Base-by-base conservation (phyloP, 1,284 basidiomycete genomes). In the Vanrija pseudolonga region DNA sequence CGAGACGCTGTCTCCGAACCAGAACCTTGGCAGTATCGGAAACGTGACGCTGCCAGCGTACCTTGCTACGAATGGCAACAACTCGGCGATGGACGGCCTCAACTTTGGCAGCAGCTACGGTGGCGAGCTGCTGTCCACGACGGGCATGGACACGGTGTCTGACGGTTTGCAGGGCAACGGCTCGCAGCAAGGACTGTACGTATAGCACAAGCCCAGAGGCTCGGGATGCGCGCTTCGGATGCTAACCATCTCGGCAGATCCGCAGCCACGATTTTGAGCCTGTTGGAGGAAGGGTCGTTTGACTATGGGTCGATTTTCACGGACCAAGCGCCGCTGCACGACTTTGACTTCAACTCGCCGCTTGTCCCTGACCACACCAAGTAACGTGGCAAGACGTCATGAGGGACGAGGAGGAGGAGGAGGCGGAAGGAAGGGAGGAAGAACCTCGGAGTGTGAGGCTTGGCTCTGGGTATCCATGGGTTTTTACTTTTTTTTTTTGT, bases 211-310 rank as follows among this genome's bases (percentile, higher is more conserved):
- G n/a, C n/a, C n/a, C n/a, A 24, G 12, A 14, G 47, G 3, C 22
- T 32, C 23, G 22, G 43, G 23, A 3, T 4, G 14, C 2, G 32
- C 6, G 8, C 2, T 9, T 32, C 32, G 32, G 32, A 32, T 28
- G 37, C 44, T 45, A 20, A 45, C 22, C 14, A 3, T 39, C 17
- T 17, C 20, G 28, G 45, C 39, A 60, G 57, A 50, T 77, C 75
- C 20, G 75, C 75, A 3, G 73, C 74, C 7, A 72, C 74, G 0
- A 77, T 77, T 43, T 53, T 77, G 23, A 68, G 67, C 46, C 50
- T 77, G 20, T 60, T 77, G 53, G 72, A 76, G 53, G 70, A 76
- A 54, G 75, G 75, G 15, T 69, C 69, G 11, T 77, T 77, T 45
- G 73, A 75, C 56, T 75, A 75, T 56, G 67, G 70, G 18, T 67